A percentile compares a stretch with the other conserved stretches of the same genome.
These are phyloP conservation scores for Aristolochia contorta DNA, from an alignment of 164 flowering plant genomes.

Conservation along the genomic window DNA sequence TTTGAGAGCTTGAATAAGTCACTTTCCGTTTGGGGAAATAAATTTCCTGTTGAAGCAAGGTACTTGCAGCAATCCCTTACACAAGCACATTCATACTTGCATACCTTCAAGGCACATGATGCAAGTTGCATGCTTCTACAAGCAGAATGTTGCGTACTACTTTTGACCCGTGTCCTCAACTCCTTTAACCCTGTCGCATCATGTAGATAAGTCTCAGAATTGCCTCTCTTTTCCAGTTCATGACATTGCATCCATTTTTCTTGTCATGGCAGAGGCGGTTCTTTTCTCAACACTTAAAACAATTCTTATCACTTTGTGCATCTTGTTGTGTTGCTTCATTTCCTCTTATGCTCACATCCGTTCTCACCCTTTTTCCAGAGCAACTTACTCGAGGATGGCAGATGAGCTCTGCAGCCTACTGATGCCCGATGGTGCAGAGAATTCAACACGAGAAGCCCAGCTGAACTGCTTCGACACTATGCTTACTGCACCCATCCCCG, in stretches of 20 bases:
- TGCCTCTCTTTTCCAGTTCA: neutral
- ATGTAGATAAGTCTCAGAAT: neutral
- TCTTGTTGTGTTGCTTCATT: neutral
- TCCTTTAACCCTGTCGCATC: neutral
- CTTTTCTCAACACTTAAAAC: neutral
- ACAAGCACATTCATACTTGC: neutral
- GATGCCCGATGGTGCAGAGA: conserved; percentile 35
- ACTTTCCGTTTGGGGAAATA: conserved; percentile 54
- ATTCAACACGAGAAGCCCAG: conserved; percentile 44
- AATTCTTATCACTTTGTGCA: neutral
- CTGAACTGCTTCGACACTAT: conserved; percentile 60
- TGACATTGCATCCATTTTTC: neutral
- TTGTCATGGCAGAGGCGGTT: neutral
- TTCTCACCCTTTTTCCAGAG: conserved; percentile 33
- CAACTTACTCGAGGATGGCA: conserved; percentile 83
- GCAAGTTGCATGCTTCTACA: too few species aligned
- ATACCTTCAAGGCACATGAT: neutral
- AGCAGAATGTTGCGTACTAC: too few species aligned
- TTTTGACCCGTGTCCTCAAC: neutral
- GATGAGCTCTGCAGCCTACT: conserved; percentile 67
- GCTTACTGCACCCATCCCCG: conserved; percentile 62
- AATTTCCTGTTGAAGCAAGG: conserved; percentile 69
- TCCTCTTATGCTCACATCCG: neutral
- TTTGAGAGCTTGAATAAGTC: conserved; percentile 62
- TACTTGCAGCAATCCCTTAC: conserved; percentile 14